Conservation (phyloP, 768 basidiomycete species). For the Brasilioporus rufonigricans region DNA sequence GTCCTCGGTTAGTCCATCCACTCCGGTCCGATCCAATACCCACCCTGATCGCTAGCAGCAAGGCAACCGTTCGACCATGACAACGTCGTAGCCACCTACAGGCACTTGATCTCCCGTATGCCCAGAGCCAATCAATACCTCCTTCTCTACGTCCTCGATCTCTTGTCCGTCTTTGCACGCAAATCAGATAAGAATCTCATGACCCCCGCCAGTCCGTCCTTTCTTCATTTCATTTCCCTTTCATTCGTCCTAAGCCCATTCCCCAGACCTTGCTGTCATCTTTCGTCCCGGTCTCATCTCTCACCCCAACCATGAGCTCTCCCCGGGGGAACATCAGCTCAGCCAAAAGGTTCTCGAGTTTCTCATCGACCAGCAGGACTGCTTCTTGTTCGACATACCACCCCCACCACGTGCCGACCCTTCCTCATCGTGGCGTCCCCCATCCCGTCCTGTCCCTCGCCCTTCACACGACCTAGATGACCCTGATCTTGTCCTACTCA, state of each 20-base stretch:
- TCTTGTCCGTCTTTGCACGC: slow-evolving; percentile 91
- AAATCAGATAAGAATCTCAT: slow-evolving; percentile 93
- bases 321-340: slow-evolving; percentile 79
- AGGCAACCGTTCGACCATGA: slow-evolving; percentile 68
- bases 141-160: slow-evolving; percentile 94
- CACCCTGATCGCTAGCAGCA: slow-evolving; percentile 40
- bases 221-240: neutral
- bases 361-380: slow-evolving; percentile 93
- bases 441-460: slow-evolving; percentile 6
- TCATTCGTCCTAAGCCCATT: neutral
- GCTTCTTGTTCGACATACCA: slow-evolving; percentile 88
- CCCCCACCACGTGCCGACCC: slow-evolving; percentile 51
- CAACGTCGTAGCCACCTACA: slow-evolving; percentile 76
- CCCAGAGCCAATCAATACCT: slow-evolving; percentile 92
- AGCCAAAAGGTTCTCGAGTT: slow-evolving; percentile 93
- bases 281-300: slow-evolving; percentile 95
- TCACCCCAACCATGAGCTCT: slow-evolving; percentile 83
- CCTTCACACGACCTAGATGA: slow-evolving; percentile 35
- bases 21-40: neutral
- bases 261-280: slow-evolving; percentile 88
- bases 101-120: slow-evolving; percentile 77
- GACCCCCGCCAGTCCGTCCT: slow-evolving; percentile 83
- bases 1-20: slow-evolving; percentile 53
- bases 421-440: slow-evolving; percentile 29
- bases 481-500: slow-evolving; percentile 45